phyloP scores from a whole-genome alignment of 495 filamentous ascomycete genomes.

The Podospora comata region DNA sequence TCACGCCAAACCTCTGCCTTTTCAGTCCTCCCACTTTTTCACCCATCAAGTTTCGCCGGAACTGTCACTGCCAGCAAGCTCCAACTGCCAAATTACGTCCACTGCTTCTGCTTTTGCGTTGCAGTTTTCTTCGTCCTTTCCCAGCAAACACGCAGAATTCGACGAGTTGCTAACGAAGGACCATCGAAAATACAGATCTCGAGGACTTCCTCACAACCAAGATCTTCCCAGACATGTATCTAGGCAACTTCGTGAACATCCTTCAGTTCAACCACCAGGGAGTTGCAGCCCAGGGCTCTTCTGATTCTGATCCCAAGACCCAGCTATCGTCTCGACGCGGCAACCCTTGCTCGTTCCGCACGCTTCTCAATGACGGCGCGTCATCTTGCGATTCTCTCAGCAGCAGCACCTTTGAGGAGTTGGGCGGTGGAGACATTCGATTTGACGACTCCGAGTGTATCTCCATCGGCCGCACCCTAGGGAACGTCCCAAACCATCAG shows the following conservation, averaged over 20 bases:
- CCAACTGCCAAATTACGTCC: not conserved
- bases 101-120: not conserved
- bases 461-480: conserved; percentile 17
- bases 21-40: not conserved
- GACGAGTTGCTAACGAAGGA: not conserved
- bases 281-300: not conserved
- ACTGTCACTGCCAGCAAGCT: not conserved
- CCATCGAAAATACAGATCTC: not conserved
- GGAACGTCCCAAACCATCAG: not conserved
- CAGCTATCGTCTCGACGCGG: conserved; percentile 7
- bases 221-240: not conserved
- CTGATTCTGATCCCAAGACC: not conserved
- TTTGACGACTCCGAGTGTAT: conserved; percentile 26
- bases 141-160: not conserved
- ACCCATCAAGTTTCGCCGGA: not conserved
- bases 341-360: conserved; percentile 18
- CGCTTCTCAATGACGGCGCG: conserved; percentile 19
- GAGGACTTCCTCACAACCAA: not conserved
- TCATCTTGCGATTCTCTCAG: not conserved
- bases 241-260: not conserved
- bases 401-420: conserved; percentile 2
- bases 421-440: conserved; percentile 9
- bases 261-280: not conserved
- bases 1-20: not conserved
- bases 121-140: not conserved